A percentile compares a stretch with the other conserved stretches of the same genome.
Evolutionary conservation across 169 alveolate genomes (phyloP).

Genomic region (Plasmodium gallinaceum): DNA sequence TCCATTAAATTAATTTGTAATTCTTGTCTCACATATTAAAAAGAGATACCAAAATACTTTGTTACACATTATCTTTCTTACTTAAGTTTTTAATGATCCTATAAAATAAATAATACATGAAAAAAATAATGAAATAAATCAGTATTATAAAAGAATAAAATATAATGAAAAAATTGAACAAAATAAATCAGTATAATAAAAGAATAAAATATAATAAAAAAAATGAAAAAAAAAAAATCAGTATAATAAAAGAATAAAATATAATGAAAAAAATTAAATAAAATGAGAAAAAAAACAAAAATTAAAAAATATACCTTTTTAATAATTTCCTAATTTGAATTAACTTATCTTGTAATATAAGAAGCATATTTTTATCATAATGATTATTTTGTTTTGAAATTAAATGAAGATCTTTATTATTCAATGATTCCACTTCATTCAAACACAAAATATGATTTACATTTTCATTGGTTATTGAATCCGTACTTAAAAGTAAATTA

Average conservation of each 20-base stretch:
- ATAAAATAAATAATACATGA: not conserved
- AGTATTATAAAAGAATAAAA: too few relatives aligned
- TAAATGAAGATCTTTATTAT: not conserved
- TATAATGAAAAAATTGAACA: too few relatives aligned
- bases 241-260: not conserved
- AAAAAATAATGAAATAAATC: not conserved
- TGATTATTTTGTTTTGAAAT: constrained; percentile 12
- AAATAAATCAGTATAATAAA: not conserved
- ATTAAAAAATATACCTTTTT: constrained; percentile 18
- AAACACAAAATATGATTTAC: not conserved
- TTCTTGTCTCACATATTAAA: not conserved
- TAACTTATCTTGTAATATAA: constrained; percentile 32
- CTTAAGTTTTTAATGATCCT: constrained; percentile 27
- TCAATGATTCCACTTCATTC: not conserved
- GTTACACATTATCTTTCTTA: constrained; percentile 7
- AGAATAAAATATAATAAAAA: too few relatives aligned
- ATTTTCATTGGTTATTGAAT: not conserved
- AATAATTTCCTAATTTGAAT: constrained; percentile 44
- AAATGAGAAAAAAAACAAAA: not conserved
- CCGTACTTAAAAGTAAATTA: constrained; percentile 14
- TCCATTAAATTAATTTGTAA: not conserved
- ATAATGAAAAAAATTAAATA: not conserved
- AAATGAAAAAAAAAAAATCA: not conserved
- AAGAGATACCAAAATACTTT: not conserved
- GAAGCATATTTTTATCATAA: constrained; percentile 35